A percentile compares a stretch with the other conserved stretches of the same genome.
phyloP scores from a whole-genome alignment of 257 asterid species.

The Schizonepeta tenuifolia region DNA sequence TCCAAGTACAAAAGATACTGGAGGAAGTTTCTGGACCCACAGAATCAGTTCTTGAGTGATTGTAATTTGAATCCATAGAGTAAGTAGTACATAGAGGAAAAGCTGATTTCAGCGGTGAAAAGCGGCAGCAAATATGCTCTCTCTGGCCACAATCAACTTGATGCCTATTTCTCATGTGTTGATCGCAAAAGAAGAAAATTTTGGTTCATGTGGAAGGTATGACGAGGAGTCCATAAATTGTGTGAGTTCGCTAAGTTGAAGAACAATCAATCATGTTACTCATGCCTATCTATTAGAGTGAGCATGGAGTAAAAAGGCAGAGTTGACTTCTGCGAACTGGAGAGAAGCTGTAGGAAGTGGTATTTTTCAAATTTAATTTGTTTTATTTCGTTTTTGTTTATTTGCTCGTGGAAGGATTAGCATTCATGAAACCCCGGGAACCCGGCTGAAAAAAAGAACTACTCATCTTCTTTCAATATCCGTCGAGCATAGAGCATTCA shows the following conservation, averaged over 20 bases:
- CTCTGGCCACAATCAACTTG: constrained; percentile 35
- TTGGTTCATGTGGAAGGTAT: constrained; percentile 32
- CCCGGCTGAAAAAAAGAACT: constrained; percentile 15
- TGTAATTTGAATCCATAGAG: constrained; percentile 78
- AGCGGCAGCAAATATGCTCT: constrained; percentile 32
- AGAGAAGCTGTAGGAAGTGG: constrained; percentile 24
- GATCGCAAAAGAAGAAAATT: constrained; percentile 33
- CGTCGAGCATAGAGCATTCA: background rate
- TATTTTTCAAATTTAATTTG: constrained; percentile 12
- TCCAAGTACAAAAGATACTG: constrained; percentile 71
- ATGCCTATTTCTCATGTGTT: constrained; percentile 20
- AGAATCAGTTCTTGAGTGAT: constrained; percentile 71
- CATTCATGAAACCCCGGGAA: constrained; percentile 32
- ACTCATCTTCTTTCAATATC: constrained; percentile 29
- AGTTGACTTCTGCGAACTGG: constrained; percentile 32
- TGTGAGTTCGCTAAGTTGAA: constrained; percentile 39
- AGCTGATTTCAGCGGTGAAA: constrained; percentile 26
- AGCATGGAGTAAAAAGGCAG: constrained; percentile 35
- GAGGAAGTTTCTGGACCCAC: constrained; percentile 73
- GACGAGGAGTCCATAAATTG: constrained; percentile 23
- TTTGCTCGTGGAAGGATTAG: constrained; percentile 31
- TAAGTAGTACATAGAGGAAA: constrained; percentile 34
- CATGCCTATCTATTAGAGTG: constrained; percentile 41
- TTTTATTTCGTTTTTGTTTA: background rate
- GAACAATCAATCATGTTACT: constrained; percentile 34